Evolutionary conservation across 352 stramenopile species (phyloP).

Genomic region (Phytophthora syringae): DNA sequence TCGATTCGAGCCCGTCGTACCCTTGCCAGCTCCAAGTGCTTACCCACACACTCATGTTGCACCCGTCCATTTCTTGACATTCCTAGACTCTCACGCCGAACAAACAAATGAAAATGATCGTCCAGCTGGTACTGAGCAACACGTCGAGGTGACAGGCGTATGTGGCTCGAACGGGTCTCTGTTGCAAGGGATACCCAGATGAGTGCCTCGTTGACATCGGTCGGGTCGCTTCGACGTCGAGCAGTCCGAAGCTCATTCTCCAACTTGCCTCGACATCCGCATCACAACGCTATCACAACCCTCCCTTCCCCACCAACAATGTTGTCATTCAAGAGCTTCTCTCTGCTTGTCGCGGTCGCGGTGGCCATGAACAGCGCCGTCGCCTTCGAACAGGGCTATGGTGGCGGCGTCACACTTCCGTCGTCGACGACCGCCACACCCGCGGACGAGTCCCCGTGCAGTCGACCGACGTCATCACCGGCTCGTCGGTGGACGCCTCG

Average conservation of each 20-base stretch:
- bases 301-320: conserved; percentile 8
- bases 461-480: background rate
- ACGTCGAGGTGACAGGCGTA: conserved; percentile 10
- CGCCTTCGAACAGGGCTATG: conserved; percentile 31
- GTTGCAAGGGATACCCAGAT: conserved; percentile 14
- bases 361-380: conserved; percentile 30
- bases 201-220: conserved; percentile 4
- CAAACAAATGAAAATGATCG: conserved; percentile 30
- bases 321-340: conserved; percentile 30
- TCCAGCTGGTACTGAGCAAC: conserved; percentile 31
- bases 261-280: conserved; percentile 26
- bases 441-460: conserved; percentile 21
- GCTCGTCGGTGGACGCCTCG: conserved; percentile 16
- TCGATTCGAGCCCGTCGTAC: background rate
- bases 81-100: background rate
- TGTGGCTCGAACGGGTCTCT: conserved; percentile 14
- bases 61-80: conserved; percentile 10
- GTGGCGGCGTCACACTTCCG: conserved; percentile 19
- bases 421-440: conserved; percentile 18
- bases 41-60: background rate
- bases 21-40: background rate
- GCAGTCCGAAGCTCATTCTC: conserved; percentile 19
- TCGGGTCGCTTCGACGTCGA: background rate
- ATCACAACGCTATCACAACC: background rate
- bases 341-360: conserved; percentile 25